Conservation (phyloP, 441 rosid genomes). For the Erodium chrysanthum region DNA sequence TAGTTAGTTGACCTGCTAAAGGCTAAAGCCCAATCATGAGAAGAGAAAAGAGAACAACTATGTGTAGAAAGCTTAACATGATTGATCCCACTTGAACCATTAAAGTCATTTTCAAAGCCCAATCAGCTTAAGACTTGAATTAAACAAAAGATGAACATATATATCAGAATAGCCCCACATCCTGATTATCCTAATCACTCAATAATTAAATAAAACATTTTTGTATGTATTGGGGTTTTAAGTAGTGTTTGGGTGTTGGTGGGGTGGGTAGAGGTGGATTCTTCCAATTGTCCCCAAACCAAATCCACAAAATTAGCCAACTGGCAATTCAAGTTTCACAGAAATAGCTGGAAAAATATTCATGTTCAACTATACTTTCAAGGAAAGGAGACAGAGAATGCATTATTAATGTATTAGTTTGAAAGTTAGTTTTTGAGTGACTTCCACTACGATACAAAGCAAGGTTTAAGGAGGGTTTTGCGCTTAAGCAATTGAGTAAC, state of each 20-base stretch:
- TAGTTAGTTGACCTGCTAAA: constrained; percentile 17
- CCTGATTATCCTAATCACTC: neutral
- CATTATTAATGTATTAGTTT: constrained; percentile 16
- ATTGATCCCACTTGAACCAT: constrained; percentile 16
- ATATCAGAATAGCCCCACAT: too few relatives aligned
- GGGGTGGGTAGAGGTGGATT: constrained; percentile 10
- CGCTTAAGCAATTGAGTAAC: constrained; percentile 54
- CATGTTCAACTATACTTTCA: constrained; percentile 27
- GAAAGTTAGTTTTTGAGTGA: constrained; percentile 38
- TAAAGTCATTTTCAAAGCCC: constrained; percentile 17
- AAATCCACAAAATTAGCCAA: constrained; percentile 20
- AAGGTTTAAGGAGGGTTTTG: constrained; percentile 46
- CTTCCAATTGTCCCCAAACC: constrained; percentile 24
- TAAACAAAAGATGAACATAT: constrained; percentile 22
- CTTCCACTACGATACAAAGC: constrained; percentile 36
- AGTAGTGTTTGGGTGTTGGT: constrained; percentile 22
- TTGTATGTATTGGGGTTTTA: constrained; percentile 5
- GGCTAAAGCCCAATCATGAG: constrained; percentile 4
- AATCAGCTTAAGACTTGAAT: constrained; percentile 23
- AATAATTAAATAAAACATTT: constrained; percentile 16
- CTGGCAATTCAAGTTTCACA: constrained; percentile 15
- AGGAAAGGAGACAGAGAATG: constrained; percentile 30
- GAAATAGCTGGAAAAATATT: constrained; percentile 16
- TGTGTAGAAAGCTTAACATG: constrained; percentile 15
- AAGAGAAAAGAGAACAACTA: neutral